Conservation (phyloP, 2,329 filamentous ascomycete species). For the Xylaria sp. region DNA sequence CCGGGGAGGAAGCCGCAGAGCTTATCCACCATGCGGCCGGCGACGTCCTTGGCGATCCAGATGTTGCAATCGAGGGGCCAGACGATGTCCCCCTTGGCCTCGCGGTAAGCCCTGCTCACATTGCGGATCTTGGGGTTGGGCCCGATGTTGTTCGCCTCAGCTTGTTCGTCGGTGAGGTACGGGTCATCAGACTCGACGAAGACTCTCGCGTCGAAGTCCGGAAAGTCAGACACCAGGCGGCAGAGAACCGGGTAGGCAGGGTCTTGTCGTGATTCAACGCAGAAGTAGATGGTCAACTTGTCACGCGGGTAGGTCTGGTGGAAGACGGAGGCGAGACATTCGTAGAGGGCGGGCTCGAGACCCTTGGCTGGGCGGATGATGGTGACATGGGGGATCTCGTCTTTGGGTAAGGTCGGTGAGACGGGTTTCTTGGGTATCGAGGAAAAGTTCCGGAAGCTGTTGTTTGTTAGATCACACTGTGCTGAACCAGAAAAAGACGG, state of each 20-base stretch:
- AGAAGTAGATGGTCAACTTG: conserved; percentile 81
- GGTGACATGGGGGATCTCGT: conserved; percentile 79
- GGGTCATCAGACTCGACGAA: conserved; percentile 85
- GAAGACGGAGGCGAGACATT: conserved; percentile 88
- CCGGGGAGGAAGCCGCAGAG: conserved; percentile 69
- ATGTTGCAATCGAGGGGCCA: conserved; percentile 98
- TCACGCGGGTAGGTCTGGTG: conserved; percentile 78
- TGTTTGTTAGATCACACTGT: conserved; percentile 2
- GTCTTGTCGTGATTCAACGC: conserved; percentile 76
- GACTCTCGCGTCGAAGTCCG: conserved; percentile 71
- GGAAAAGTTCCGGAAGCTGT: conserved; percentile 61
- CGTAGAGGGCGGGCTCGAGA: conserved; percentile 86
- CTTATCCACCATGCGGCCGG: conserved; percentile 87
- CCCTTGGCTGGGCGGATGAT: conserved; percentile 94
- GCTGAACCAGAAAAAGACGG: background rate
- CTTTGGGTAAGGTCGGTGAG: conserved; percentile 55
- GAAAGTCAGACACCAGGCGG: conserved; percentile 74
- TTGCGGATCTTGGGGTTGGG: conserved; percentile 99
- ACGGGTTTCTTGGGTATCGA: conserved; percentile 54
- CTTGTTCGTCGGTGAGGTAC: conserved; percentile 61
- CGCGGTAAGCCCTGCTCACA: conserved; percentile 89
- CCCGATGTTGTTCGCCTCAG: conserved; percentile 67
- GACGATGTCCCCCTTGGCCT: conserved; percentile 84
- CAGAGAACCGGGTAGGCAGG: conserved; percentile 77
- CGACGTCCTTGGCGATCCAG: conserved; percentile 81